These are phyloP conservation scores for Annulohypoxylon bovei DNA, from an alignment of 495 filamentous ascomycete genomes.

Conservation along the genomic window DNA sequence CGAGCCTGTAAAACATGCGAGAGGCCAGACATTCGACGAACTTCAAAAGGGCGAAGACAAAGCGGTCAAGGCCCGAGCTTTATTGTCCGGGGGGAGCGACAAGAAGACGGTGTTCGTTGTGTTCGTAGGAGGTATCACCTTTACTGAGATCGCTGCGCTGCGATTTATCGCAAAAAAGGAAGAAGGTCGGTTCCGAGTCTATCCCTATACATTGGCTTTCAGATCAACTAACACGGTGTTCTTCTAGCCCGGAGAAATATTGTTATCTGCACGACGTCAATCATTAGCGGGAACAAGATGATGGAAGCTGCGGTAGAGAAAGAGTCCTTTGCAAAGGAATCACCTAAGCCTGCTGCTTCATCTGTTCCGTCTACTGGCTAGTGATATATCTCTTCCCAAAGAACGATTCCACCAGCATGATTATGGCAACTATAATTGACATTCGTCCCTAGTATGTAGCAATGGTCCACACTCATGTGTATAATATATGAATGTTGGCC, in stretches of 20 bases:
- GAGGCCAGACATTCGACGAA: conserved; percentile 89
- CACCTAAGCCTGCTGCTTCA: conserved; percentile 17
- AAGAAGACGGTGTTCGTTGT: conserved; percentile 91
- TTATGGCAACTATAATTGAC: neutral
- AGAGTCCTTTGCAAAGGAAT: conserved; percentile 66
- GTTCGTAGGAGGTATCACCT: conserved; percentile 93
- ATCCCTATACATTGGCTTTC: neutral
- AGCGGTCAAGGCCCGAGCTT: conserved; percentile 86
- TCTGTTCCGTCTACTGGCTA: conserved; percentile 16
- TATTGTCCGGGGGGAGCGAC: conserved; percentile 75
- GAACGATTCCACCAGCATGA: neutral
- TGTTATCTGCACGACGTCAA: conserved; percentile 88
- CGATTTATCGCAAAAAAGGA: conserved; percentile 89
- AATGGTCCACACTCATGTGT: neutral
- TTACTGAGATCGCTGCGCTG: conserved; percentile 94
- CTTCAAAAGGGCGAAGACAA: conserved; percentile 94
- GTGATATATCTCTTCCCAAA: neutral
- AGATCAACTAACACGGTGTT: conserved; percentile 30
- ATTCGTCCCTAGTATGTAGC: neutral
- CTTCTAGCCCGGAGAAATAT: conserved; percentile 73
- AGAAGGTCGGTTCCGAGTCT: conserved; percentile 65
- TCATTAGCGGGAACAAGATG: conserved; percentile 89
- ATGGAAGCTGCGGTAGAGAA: conserved; percentile 89
- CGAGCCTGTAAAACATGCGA: conserved; percentile 82
- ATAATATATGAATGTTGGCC: conserved; percentile 20